Conservation (phyloP, 768 basidiomycete species). For the Daedaleopsis nitida region DNA sequence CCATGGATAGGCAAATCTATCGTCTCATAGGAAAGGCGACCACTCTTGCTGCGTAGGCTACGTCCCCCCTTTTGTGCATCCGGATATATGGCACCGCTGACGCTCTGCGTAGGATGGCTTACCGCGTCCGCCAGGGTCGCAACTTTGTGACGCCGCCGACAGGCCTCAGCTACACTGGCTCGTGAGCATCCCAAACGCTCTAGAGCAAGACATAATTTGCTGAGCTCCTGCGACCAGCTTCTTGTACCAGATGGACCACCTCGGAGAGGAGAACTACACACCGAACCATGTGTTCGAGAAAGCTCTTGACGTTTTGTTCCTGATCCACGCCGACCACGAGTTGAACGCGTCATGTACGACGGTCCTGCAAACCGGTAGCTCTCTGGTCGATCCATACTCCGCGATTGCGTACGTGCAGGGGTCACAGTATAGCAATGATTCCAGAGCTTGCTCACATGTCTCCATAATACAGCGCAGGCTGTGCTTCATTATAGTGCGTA, state of each 20-base stretch:
- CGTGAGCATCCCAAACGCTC: slow-evolving; percentile 46
- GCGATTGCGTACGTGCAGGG: slow-evolving; percentile 66
- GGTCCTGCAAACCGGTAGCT: slow-evolving; percentile 85
- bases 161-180: slow-evolving; percentile 81
- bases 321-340: slow-evolving; percentile 90
- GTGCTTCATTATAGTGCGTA: slow-evolving; percentile 86
- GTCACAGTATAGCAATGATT: background rate
- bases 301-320: slow-evolving; percentile 85
- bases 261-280: slow-evolving; percentile 68
- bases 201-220: too few species aligned
- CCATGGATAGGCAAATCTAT: slow-evolving; percentile 93
- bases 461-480: slow-evolving; percentile 61
- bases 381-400: slow-evolving; percentile 88
- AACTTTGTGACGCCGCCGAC: slow-evolving; percentile 85
- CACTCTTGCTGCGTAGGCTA: slow-evolving; percentile 77
- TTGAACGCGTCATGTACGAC: slow-evolving; percentile 86
- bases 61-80: background rate
- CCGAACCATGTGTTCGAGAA: slow-evolving; percentile 87
- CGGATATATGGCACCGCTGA: background rate
- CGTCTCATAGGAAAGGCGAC: slow-evolving; percentile 87
- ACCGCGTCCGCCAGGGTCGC: slow-evolving; percentile 88
- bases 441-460: background rate
- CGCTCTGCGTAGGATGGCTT: slow-evolving; percentile 71
- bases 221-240: slow-evolving; percentile 47
- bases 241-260: slow-evolving; percentile 88